These are phyloP conservation scores for Metarhizium brunneum DNA, from an alignment of 2,329 filamentous ascomycete species.

Conservation along the genomic window DNA sequence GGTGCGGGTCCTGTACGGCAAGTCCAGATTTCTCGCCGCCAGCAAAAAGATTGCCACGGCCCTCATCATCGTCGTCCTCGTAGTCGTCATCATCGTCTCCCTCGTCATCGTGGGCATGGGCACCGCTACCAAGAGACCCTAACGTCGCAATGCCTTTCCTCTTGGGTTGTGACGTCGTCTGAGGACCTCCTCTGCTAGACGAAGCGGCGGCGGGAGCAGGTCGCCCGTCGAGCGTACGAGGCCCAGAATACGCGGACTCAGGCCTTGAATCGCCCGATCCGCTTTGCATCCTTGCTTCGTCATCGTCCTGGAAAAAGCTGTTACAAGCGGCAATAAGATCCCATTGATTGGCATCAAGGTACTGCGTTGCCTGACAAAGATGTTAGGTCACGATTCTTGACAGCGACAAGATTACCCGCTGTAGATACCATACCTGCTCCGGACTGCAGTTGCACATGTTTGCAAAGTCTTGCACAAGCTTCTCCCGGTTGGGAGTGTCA, in stretches of 20 bases:
- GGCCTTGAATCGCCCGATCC: constrained; percentile 1
- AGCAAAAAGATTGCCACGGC: constrained; percentile 63
- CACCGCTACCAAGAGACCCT: constrained; percentile 41
- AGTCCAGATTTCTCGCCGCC: constrained; percentile 77
- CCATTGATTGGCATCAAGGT: constrained; percentile 57
- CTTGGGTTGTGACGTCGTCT: constrained; percentile 35
- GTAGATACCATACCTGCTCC: constrained; percentile 3
- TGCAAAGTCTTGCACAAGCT: constrained; percentile 5
- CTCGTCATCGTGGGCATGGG: constrained; percentile 42
- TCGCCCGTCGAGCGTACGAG: constrained; percentile 53
- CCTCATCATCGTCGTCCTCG: constrained; percentile 47
- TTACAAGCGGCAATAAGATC: constrained; percentile 54
- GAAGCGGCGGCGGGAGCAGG: constrained; percentile 35
- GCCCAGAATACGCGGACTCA: constrained; percentile 44
- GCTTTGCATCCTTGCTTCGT: constrained; percentile 36
- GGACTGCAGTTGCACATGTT: constrained; percentile 5
- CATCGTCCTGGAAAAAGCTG: constrained; percentile 51
- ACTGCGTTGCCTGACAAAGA: constrained; percentile 52
- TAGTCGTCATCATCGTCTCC: constrained; percentile 50
- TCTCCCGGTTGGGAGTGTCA: constrained; percentile 2
- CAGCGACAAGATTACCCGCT: no score
- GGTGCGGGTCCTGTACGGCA: constrained; percentile 54
- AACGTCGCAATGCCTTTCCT: constrained; percentile 53
- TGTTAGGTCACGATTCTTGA: background rate
- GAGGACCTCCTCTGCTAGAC: constrained; percentile 21